Evolutionary conservation across 164 flowering plant genomes (phyloP).

Genomic region (Nelumbo lutea): DNA sequence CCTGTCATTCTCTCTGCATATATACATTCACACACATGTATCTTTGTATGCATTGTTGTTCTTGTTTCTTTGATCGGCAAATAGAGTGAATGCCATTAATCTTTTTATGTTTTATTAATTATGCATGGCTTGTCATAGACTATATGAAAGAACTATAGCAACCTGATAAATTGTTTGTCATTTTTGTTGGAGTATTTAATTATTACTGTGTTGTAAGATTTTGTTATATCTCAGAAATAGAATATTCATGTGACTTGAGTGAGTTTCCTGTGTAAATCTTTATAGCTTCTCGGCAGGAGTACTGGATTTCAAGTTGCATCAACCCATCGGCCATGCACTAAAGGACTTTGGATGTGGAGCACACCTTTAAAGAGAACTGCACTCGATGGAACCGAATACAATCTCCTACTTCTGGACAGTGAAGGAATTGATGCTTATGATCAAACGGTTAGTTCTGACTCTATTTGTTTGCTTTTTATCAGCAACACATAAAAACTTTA

Average conservation of each 20-base stretch:
- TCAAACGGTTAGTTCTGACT: constrained; percentile 69
- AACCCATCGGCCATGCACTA: constrained; percentile 94
- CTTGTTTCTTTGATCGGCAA: too few relatives aligned
- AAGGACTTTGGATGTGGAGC: constrained; percentile 99
- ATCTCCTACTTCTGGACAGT: constrained; percentile 82
- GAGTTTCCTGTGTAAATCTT: constrained; percentile 8
- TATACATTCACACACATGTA: too few relatives aligned
- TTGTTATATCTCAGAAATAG: not conserved
- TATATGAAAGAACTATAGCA: not conserved
- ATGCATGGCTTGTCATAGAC: too few relatives aligned
- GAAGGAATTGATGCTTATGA: constrained; percentile 99
- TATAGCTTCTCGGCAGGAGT: constrained; percentile 91
- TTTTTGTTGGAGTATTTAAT: not conserved
- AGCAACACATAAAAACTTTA: too few relatives aligned
- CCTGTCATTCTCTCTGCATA: too few relatives aligned
- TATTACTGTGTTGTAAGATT: not conserved
- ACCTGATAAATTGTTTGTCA: not conserved
- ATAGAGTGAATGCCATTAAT: too few relatives aligned
- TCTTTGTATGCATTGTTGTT: too few relatives aligned
- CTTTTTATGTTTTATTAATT: too few relatives aligned
- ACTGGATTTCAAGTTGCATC: constrained; percentile 99
- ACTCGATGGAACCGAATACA: constrained; percentile 96
- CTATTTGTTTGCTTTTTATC: not conserved
- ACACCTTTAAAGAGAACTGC: constrained; percentile 86
- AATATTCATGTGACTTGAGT: constrained; percentile 1